A percentile compares a stretch with the other conserved stretches of the same genome.
phyloP scores from a whole-genome alignment of 2,329 filamentous ascomycete genomes.

The Zelopaecilomyces penicillatus region DNA sequence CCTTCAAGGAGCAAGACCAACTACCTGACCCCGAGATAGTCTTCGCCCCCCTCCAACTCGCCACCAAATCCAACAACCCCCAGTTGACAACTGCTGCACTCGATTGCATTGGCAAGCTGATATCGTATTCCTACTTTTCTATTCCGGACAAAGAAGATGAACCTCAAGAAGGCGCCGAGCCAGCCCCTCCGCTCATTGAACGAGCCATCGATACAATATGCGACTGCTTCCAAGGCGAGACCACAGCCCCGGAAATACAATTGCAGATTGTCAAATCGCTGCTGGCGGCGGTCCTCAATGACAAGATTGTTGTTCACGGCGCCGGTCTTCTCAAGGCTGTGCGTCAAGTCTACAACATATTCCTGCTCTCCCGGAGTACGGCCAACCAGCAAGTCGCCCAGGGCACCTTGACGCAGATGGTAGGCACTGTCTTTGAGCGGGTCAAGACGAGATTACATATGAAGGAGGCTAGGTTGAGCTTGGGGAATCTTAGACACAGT shows the following conservation, averaged over 20 bases:
- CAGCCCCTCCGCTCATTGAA: conserved; percentile 73
- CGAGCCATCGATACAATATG: conserved; percentile 98
- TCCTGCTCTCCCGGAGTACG: conserved; percentile 86
- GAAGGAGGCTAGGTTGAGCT: conserved; percentile 68
- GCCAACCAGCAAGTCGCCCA: conserved; percentile 96
- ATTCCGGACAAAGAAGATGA: conserved; percentile 45
- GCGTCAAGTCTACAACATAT: conserved; percentile 97
- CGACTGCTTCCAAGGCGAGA: conserved; percentile 96
- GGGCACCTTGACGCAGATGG: conserved; percentile 95
- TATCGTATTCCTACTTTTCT: conserved; percentile 97
- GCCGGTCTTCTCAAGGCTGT: conserved; percentile 94
- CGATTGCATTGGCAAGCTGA: conserved; percentile 97
- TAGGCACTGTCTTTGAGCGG: conserved; percentile 93
- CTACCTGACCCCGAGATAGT: conserved; percentile 85
- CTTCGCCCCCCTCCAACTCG: conserved; percentile 83
- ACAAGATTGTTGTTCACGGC: conserved; percentile 97
- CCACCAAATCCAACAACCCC: conserved; percentile 78
- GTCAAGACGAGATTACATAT: conserved; percentile 79
- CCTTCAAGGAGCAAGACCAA: conserved; percentile 78
- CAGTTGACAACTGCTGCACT: conserved; percentile 82
- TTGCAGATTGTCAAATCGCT: conserved; percentile 97
- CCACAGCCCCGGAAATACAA: conserved; percentile 84
- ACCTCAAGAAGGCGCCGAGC: conserved; percentile 31
- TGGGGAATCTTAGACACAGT: conserved; percentile 43
- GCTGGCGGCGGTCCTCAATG: conserved; percentile 88